Base-by-base conservation (phyloP, 495 filamentous ascomycete species). In the Penicillium chermesinum region DNA sequence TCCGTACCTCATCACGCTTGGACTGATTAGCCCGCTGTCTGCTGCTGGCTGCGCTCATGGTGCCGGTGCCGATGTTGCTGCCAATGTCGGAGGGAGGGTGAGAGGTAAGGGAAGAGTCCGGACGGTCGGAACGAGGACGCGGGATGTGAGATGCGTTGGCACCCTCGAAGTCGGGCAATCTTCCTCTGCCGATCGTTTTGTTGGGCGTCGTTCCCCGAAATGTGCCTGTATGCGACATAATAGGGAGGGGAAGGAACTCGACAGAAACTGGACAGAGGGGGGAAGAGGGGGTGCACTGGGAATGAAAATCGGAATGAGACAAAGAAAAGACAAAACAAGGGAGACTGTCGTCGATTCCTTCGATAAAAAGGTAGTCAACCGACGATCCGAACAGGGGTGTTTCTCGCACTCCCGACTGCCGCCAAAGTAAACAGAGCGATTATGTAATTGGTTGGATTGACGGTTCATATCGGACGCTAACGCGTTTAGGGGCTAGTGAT, bases 1-100 rank as follows among this genome's bases (percentile, higher is more conserved):
- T 25, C 58, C 83, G 61, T 74, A 97, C 93, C 86, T 99, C 93
- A 87, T 99, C 93, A 66, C 89, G 83, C 72, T 96, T 97, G 51
- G 84, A 85, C 76, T 96, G 91, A 71, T 94, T 96, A 71, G 88
- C 85, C 63, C 93, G 78, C 83, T 96, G 61, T 58, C 71, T 69
- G 85, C 86, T 78, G 80, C 95, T 71, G 88, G 78, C 46, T 22
- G 86, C 83, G 43, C 89, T 88, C 51, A 78, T 80, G 37, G 81
- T 82, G 48, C 76, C 62, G 37, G 81, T 82, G 44, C 76, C 62
- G 54, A 10, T 30, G 25, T 30, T 30, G 10, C 65, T 69, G 43
- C 71, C 71, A 48, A 73, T 59, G 52, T 75, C 72, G 46, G 70
- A 80, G 15, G 61, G 54, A 45, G 91, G 86, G 63, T 84, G 88